Base-by-base conservation (phyloP, 495 filamentous ascomycete species). In the Talaromyces borbonicus region DNA sequence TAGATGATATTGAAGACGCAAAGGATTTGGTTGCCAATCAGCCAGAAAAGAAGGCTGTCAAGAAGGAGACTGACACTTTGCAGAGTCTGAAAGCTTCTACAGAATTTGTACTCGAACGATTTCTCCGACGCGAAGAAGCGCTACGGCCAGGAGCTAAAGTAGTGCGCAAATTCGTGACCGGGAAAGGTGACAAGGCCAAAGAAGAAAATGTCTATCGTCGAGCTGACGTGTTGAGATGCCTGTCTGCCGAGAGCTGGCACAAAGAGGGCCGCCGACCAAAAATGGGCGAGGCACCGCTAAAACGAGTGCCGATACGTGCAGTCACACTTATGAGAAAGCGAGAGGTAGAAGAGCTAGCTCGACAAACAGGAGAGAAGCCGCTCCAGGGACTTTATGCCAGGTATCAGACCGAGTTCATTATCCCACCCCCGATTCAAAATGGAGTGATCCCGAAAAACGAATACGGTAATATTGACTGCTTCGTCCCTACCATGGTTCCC, bases 391-490 rank as follows among this genome's bases (percentile, higher is more conserved):
- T 98, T 2, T 98, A 90, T 65, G 74, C 84, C 23, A 65, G 72
- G 31, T 74, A 84, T n/a, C 92, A 98, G 63, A 98, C 90, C 0
- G 83, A 90, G 41, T 95, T 83, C 74, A 95, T 95, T 58, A 86
- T 92, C 49, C 66, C 68, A 8, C 88, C 92, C 1, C 81, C 85
- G 12, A 84, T 85, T 56, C 51, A 73, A 30, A 75, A 95, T 54
- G 93, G 92, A 3, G 68, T 81, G 5, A 95, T 99, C 43, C 93
- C 90, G 4, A 90, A 87, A 62, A 99, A 99, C 56, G 79, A 82
- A 29, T 99, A 88, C 56, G 90, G 90, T 6, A 99, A 99, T 58
- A 96, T 96, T 50, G 93, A 99, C 63, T 80, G 95, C 51, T 99
- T 90, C 56, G 89, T 84, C 2, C 82, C 87, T 36, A 86, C 82